Evolutionary conservation across 805 yeast species (phyloP), one percentile per base, ranked within the genome.

Genomic region (Candida koratica): DNA sequence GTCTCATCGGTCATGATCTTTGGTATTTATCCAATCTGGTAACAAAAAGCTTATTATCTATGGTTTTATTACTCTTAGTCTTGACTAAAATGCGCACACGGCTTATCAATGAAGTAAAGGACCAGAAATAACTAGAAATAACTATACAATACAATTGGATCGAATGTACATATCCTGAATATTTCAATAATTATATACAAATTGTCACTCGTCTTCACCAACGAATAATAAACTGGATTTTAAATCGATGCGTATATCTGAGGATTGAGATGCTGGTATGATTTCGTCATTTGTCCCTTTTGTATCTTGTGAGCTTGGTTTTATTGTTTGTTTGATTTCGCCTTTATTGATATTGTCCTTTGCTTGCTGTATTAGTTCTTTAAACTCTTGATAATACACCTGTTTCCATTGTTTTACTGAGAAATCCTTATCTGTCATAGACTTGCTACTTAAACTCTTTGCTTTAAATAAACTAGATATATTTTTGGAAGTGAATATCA

Each of bases 401-500:
- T 44, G 43, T 26, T 58, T 53, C 80, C 80, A 75, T 15, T 60
- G 58, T 26, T 50, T 56, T 12, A 67, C 61, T 44, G 65, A 69
- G 37, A 75, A 75, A 42, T 61, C 64, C 45, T 73, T 75, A 34
- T 62, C 76, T 27, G 67, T 60, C 19, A 73, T 62, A 6, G 47
- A 51, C 47, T 51, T 61, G 23, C 44, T 48, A 28, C 58, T 52
- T n/a, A 45, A 23, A 16, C 35, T 42, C 16, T 48, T 36, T 4
- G 46, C 35, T 30, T 43, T 41, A 30, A 60, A 59, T 17, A 59
- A 36, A 25, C 49, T 53, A 17, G 62, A 43, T 10, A 48, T 44
- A 3, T 32, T 40, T 10, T 26, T 37, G 43, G 37, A 36, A 42
- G 44, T 46, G 42, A 63, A 55, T 24, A 58, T 59, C 60, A 46